phyloP scores from a whole-genome alignment of 805 yeast species.

The Alloascoidea hylecoeti region DNA sequence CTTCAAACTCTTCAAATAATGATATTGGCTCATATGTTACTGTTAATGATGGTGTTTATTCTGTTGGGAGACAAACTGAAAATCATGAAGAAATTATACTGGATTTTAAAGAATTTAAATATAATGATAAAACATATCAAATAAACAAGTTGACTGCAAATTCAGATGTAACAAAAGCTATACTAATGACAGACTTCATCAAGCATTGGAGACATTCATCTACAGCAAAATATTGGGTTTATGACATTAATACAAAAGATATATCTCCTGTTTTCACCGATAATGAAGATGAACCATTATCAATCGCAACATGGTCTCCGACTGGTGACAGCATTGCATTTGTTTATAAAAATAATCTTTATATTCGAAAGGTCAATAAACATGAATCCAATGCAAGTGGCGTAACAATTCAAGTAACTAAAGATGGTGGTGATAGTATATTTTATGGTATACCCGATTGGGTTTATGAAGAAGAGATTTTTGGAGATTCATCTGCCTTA shows the following conservation, averaged over 20 bases:
- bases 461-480: slow-evolving; percentile 68
- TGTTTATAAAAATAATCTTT: slow-evolving; percentile 44
- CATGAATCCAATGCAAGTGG: slow-evolving; percentile 9
- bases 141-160: slow-evolving; percentile 27
- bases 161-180: slow-evolving; percentile 24
- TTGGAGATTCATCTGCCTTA: slow-evolving; percentile 40
- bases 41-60: slow-evolving; percentile 21
- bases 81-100: slow-evolving; percentile 1
- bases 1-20: slow-evolving; percentile 28
- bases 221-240: slow-evolving; percentile 36
- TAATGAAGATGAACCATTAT: not conserved
- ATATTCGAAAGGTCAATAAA: slow-evolving; percentile 21
- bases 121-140: slow-evolving; percentile 21
- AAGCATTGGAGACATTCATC: slow-evolving; percentile 47
- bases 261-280: slow-evolving; percentile 13
- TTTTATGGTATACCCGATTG: slow-evolving; percentile 68
- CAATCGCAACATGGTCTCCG: slow-evolving; percentile 46
- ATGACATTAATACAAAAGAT: slow-evolving; percentile 17
- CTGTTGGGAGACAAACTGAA: slow-evolving; percentile 17
- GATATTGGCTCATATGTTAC: slow-evolving; percentile 61
- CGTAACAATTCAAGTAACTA: slow-evolving; percentile 26
- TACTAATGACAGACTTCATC: slow-evolving; percentile 31
- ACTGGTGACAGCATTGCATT: slow-evolving; percentile 37
- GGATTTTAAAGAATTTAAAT: slow-evolving; percentile 17
- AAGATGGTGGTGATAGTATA: slow-evolving; percentile 40